Conservation (phyloP, 2,329 filamentous ascomycete genomes). For the Venturiaceae sp. region DNA sequence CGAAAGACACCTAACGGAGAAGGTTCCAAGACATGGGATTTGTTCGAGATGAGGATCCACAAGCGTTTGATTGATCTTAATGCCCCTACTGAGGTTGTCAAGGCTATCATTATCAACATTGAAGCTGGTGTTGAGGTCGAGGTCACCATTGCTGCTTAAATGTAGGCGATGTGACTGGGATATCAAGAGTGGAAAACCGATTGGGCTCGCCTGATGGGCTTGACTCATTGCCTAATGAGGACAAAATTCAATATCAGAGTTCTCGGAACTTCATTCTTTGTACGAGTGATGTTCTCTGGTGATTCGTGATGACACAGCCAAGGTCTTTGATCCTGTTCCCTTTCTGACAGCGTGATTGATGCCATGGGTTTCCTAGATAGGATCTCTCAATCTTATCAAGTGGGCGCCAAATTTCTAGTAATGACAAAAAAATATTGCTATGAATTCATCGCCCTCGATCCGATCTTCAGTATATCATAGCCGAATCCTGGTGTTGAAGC, state of each 20-base stretch:
- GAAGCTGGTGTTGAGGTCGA: conserved; percentile 89
- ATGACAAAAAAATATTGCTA: too few species aligned
- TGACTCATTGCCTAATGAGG: neutral
- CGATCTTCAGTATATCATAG: too few species aligned
- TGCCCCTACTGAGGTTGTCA: conserved; percentile 95
- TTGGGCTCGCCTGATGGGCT: neutral
- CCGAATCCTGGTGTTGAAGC: too few species aligned
- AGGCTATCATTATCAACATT: conserved; percentile 95
- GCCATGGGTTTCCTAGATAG: too few species aligned
- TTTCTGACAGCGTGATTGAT: too few species aligned
- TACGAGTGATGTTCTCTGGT: too few species aligned
- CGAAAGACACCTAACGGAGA: conserved; percentile 99
- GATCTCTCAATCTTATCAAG: too few species aligned
- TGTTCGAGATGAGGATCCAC: conserved; percentile 98
- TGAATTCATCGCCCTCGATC: too few species aligned
- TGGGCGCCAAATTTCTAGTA: too few species aligned
- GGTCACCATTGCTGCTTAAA: conserved; percentile 79
- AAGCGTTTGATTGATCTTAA: conserved; percentile 97
- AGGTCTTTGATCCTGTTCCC: too few species aligned
- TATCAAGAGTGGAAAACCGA: neutral
- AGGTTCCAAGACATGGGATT: conserved; percentile 99
- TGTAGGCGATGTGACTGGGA: neutral
- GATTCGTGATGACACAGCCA: too few species aligned
- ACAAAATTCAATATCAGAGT: neutral
- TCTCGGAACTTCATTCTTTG: neutral